Base-by-base conservation (phyloP, 176 grass and related monocot species). In the Ampelocalamus luodianensis region DNA sequence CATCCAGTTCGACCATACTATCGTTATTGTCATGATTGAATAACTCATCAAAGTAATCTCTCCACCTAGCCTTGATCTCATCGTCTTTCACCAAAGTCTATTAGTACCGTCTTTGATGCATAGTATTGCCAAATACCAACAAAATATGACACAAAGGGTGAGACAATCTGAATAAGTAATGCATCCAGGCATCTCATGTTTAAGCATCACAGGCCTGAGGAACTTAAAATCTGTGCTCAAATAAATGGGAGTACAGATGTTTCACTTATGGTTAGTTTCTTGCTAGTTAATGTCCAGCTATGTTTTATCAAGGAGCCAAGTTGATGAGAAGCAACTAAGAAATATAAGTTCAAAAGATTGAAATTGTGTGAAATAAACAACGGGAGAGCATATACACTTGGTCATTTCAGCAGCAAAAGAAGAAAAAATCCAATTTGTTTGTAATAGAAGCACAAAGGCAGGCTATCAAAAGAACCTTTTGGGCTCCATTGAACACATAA, bases 401-500 rank as follows among this genome's bases (percentile, higher is more conserved):
- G 24, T 82, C 40, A 78, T 65, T 80, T 78, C 26, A 72, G 36
- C 20, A 66, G 17, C 12, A 40, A 26, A 71, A 45, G 22, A 17
- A 67, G 54, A 76, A 81, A 51, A 51, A 50, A 5, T 54, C 14
- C 16, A 77, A 39, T 62, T 17, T 36, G 12, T 15, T 43, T 36
- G 26, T 29, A 74, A 71, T 16, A 67, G 17, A 79, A 69, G 24
- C 70, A 85, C 16, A 2, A 80, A 20, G 32, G 51, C 11, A 32
- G 40, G 66, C 14, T 74, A 67, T 61, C 27, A 55, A 17, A 22
- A 51, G 12, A 83, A 98, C 91, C 93, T 92, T 93, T 93, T 73
- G 96, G 91, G 81, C 93, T 98, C 96, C 96, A 98, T 16, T 98
- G 87, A 63, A 98, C 96, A 90, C 93, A 99, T 71, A 99, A 78